Percentiles rank a stretch among this genome's conserved stretches.
phyloP scores from a whole-genome alignment of 1,139 yeast genomes.

The Geotrichum cucujoidarum region DNA sequence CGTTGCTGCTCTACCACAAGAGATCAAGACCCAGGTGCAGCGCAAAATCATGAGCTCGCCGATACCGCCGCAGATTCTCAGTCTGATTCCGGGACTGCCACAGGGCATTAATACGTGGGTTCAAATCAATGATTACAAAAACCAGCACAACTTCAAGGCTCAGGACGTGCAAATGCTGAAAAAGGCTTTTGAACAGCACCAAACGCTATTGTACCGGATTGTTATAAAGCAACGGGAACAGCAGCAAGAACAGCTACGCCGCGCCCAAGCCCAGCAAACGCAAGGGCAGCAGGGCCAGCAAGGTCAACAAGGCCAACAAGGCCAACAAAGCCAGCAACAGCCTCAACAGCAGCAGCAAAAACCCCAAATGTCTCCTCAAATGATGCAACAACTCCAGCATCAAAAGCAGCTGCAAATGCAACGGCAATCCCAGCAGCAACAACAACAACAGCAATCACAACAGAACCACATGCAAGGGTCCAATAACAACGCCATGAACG shows the following conservation, averaged over 20 bases:
- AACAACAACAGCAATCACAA: not conserved
- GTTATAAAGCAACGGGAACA: conserved; percentile 26
- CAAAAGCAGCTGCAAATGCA: not conserved
- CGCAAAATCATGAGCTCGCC: conserved; percentile 38
- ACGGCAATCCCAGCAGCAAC: not conserved
- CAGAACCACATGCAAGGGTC: not conserved
- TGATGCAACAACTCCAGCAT: not conserved
- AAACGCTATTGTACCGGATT: not conserved
- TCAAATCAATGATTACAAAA: conserved; percentile 67
- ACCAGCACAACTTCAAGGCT: conserved; percentile 52
- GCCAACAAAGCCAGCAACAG: not conserved
- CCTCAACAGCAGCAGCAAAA: not conserved
- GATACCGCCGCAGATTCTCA: conserved; percentile 69
- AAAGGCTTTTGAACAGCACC: conserved; percentile 41
- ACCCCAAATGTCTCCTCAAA: not conserved
- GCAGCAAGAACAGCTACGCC: conserved; percentile 25
- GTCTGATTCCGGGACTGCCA: conserved; percentile 73
- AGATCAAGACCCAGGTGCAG: conserved; percentile 13
- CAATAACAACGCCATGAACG: conserved; percentile 12
- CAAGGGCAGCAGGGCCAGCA: not conserved
- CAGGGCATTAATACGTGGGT: conserved; percentile 81
- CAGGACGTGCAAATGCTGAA: conserved; percentile 61
- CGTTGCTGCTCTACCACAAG: not conserved
- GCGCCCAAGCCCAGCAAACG: conserved; percentile 26
- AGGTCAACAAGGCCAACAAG: not conserved